Conservation (phyloP, 2,329 filamentous ascomycete species). For the Rhynchosporium graminicola region DNA sequence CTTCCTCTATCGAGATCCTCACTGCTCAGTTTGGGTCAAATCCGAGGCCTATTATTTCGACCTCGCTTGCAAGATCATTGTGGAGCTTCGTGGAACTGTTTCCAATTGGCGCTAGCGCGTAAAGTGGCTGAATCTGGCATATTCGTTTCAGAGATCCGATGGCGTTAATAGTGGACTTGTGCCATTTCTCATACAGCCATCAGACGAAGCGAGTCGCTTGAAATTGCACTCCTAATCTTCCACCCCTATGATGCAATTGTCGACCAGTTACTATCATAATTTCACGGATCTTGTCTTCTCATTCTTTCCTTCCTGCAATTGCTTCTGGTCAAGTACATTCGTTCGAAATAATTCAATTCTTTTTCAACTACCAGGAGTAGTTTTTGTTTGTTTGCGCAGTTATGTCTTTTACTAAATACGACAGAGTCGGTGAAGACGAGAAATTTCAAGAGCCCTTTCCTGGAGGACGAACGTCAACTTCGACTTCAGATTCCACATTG, state of each 20-base stretch:
- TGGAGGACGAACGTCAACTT: constrained; percentile 26
- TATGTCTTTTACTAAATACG: constrained; percentile 35
- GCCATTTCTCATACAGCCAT: constrained; percentile 17
- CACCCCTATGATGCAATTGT: background rate
- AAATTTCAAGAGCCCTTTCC: constrained; percentile 32
- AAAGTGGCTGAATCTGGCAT: constrained; percentile 17
- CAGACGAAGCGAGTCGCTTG: constrained; percentile 22
- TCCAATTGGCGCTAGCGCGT: constrained; percentile 13
- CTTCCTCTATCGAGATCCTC: background rate
- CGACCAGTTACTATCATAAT: constrained; percentile 15
- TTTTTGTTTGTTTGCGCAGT: constrained; percentile 23
- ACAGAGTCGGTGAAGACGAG: constrained; percentile 32
- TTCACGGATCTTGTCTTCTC: constrained; percentile 13
- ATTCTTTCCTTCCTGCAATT: constrained; percentile 24
- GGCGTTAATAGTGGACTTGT: background rate
- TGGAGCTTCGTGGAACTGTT: constrained; percentile 6
- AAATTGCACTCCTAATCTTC: constrained; percentile 15
- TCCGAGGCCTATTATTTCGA: background rate
- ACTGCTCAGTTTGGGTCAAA: background rate
- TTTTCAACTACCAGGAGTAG: constrained; percentile 32
- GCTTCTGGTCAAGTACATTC: constrained; percentile 37
- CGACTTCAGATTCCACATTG: constrained; percentile 32
- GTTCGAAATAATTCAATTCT: constrained; percentile 23
- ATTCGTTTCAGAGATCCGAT: constrained; percentile 27
- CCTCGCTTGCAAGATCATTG: background rate